Base-by-base conservation (phyloP, 305 asterid species). In the Fraxinus angustifolia region DNA sequence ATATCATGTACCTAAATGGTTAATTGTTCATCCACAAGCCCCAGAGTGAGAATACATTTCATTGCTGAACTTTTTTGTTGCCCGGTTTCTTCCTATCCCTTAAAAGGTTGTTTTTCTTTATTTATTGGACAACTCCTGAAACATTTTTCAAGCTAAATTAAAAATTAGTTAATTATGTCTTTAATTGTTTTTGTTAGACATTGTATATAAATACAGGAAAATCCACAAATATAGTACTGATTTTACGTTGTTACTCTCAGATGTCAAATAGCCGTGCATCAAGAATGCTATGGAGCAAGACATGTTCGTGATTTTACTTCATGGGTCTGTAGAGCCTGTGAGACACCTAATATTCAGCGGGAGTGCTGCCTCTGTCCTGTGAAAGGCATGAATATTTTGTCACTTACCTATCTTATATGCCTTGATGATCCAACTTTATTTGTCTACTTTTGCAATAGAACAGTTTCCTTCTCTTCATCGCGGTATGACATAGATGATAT, bases 241-340 rank as follows among this genome's bases (percentile, higher is more conserved):
- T 76, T 10, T 75, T 84, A 23, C 53, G 31, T 84, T 81, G 48
- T 86, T 80, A 38, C 65, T 73, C 75, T 58, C 92, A 96, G 99
- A 88, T 96, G 99, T 86, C 98, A 96, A 86, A 96, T 96, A 84
- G 99, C 98, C 28, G 99, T 96, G 72, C 99, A 96, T 90, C 98
- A 96, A 89, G 99, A 94, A 87, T 96, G 99, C 88, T 96, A 96
- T 87, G 99, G 99, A 80, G 98, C 98, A 78, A 90, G 96, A 86
- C 89, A 96, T 85, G 96, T 94, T 83, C 88, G 88, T 81, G 98
- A 94, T 90, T 89, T 96, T 84, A 93, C 99, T 84, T 92, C 98
- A 73, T 96, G 99, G 99, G 99, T 96, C 81, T 96, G 99, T 85
- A 88, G 91, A 85, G 89, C 98, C 71, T 96, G 99, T 30, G 99